Evolutionary conservation across 352 stramenopile species (phyloP).

Genomic region (Phytopythium oedochilum): DNA sequence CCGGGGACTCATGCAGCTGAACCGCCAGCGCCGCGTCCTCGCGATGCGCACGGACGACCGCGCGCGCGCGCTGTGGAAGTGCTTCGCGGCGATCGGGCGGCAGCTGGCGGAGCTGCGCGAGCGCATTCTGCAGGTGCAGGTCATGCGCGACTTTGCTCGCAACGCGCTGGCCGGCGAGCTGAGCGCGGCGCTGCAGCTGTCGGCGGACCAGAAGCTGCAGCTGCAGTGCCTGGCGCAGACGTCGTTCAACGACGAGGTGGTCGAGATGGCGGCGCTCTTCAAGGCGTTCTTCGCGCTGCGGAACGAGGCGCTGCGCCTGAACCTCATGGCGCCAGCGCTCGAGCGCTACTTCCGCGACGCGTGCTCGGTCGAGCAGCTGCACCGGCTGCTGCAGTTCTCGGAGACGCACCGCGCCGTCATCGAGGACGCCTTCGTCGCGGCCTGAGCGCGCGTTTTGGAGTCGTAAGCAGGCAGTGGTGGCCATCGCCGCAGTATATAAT

Average conservation of each 20-base stretch:
- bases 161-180: slow-evolving; percentile 43
- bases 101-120: slow-evolving; percentile 49
- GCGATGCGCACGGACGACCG: slow-evolving; percentile 39
- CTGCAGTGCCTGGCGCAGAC: slow-evolving; percentile 57
- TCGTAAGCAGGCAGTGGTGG: slow-evolving; percentile 12
- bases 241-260: slow-evolving; percentile 58
- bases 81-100: slow-evolving; percentile 51
- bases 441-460: too few relatives aligned
- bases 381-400: slow-evolving; percentile 72
- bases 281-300: slow-evolving; percentile 77
- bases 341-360: slow-evolving; percentile 63
- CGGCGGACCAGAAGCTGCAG: slow-evolving; percentile 50
- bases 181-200: slow-evolving; percentile 36
- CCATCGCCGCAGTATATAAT: not conserved
- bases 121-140: slow-evolving; percentile 59
- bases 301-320: slow-evolving; percentile 56
- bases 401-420: slow-evolving; percentile 58
- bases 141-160: slow-evolving; percentile 43
- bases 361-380: slow-evolving; percentile 71
- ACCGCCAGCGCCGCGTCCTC: slow-evolving; percentile 63
- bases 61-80: slow-evolving; percentile 48
- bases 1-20: slow-evolving; percentile 61
- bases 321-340: slow-evolving; percentile 61
- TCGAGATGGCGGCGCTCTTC: slow-evolving; percentile 66
- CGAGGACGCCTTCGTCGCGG: too few relatives aligned